These are phyloP conservation scores for Athelia psychrophila DNA, from an alignment of 1,284 basidiomycete genomes.

Conservation along the genomic window DNA sequence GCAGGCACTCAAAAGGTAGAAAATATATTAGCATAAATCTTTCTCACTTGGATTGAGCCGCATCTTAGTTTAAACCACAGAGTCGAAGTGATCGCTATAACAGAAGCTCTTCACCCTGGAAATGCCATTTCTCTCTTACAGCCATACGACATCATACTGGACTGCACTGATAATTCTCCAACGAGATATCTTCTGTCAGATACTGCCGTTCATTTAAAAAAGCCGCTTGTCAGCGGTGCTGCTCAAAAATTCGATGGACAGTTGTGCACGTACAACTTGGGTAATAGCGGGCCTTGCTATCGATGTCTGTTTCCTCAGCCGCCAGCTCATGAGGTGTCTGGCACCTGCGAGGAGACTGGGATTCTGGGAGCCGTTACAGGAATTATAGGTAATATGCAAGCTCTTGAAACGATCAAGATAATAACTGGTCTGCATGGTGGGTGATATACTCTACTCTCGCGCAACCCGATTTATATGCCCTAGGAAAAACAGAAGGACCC, in stretches of 20 bases:
- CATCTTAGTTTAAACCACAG: conserved; percentile 67
- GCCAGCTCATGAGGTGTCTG: conserved; percentile 58
- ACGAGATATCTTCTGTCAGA: conserved; percentile 97
- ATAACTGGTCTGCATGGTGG: conserved; percentile 71
- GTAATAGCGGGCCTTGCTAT: conserved; percentile 82
- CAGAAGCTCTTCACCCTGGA: conserved; percentile 49
- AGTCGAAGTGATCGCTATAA: conserved; percentile 51
- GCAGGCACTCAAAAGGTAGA: conserved; percentile 59
- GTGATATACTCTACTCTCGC: conserved; percentile 18
- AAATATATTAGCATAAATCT: conserved; percentile 3
- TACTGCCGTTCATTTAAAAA: conserved; percentile 68
- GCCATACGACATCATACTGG: conserved; percentile 78
- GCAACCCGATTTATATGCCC: conserved; percentile 1
- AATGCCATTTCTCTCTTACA: conserved; percentile 65
- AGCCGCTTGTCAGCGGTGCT: conserved; percentile 89
- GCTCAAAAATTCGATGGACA: conserved; percentile 93
- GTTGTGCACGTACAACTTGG: conserved; percentile 77
- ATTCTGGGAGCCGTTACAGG: conserved; percentile 91
- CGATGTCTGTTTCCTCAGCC: conserved; percentile 89
- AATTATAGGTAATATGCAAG: conserved; percentile 89
- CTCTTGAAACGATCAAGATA: conserved; percentile 85
- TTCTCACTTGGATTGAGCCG: conserved; percentile 2
- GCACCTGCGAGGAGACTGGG: conserved; percentile 88
- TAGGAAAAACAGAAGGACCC: conserved; percentile 41
- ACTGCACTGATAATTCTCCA: conserved; percentile 94